Evolutionary conservation across 1,139 yeast genomes (phyloP).

Genomic region (Pichia sp.): DNA sequence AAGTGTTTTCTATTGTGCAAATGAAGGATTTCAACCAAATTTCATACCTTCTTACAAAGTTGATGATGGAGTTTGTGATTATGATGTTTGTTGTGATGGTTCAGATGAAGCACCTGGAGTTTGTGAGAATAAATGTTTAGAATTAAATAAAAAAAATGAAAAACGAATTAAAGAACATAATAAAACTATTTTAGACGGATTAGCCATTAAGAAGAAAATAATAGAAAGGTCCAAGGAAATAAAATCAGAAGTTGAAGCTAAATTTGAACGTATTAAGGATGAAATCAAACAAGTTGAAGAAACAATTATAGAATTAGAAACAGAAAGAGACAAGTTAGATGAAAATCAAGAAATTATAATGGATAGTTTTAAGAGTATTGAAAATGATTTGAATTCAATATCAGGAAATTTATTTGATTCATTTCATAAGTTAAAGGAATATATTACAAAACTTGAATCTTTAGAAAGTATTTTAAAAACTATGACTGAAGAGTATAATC

Average conservation of each 20-base stretch:
- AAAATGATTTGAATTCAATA: constrained; percentile 7
- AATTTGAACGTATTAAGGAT: constrained; percentile 13
- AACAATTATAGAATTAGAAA: constrained; percentile 3
- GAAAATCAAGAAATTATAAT: constrained; percentile 20
- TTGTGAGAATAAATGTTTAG: constrained; percentile 58
- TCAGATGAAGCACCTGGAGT: constrained; percentile 60
- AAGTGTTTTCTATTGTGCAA: constrained; percentile 65
- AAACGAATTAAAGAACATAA: constrained; percentile 30
- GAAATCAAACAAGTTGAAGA: constrained; percentile 16
- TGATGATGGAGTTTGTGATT: constrained; percentile 91
- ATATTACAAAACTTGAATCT: constrained; percentile 12
- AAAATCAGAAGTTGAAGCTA: constrained; percentile 9
- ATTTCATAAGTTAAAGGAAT: neutral
- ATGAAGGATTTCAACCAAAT: constrained; percentile 59
- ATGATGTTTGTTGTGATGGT: constrained; percentile 88
- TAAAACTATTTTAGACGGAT: constrained; percentile 32
- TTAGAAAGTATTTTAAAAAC: constrained; percentile 42
- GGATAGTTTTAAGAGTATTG: constrained; percentile 24
- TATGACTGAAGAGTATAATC: constrained; percentile 62
- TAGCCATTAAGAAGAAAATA: constrained; percentile 22
- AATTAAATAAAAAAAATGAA: constrained; percentile 35
- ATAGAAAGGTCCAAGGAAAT: constrained; percentile 26
- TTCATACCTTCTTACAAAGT: constrained; percentile 58
- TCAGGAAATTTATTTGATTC: neutral
- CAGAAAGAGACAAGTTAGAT: constrained; percentile 9